Percentiles rank a stretch among this genome's conserved stretches.
Conservation (phyloP, 2,329 filamentous ascomycete genomes). For the Colletotrichum neosansevieriae region DNA sequence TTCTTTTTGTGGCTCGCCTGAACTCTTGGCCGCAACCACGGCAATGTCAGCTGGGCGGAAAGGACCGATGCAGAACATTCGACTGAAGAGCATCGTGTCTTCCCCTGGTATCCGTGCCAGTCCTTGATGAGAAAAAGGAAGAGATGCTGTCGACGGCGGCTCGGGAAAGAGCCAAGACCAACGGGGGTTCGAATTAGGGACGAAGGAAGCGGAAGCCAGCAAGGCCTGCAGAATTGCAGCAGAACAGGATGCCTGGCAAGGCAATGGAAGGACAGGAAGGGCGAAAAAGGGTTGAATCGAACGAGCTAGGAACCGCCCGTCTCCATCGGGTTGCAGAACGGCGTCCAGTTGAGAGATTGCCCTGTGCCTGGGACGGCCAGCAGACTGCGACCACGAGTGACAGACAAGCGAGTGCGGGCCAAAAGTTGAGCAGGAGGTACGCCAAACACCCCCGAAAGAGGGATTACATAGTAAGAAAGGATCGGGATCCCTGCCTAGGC, state of each 20-base stretch:
- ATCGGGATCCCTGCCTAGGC: conserved; percentile 38
- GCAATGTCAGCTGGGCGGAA: conserved; percentile 17
- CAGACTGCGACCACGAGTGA: not conserved
- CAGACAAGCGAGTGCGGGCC: not conserved
- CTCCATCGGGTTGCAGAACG: conserved; percentile 19
- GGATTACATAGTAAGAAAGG: conserved; percentile 35
- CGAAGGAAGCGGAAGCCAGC: conserved; percentile 25
- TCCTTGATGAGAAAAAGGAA: not conserved
- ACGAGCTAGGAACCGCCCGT: conserved; percentile 15
- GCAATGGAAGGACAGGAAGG: not conserved
- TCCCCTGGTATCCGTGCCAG: not conserved
- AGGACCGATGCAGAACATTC: conserved; percentile 17
- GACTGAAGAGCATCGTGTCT: conserved; percentile 15
- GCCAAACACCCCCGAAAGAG: conserved; percentile 15
- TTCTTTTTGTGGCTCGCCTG: conserved; percentile 22
- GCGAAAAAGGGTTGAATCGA: not conserved
- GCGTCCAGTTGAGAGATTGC: conserved; percentile 30
- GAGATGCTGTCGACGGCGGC: conserved; percentile 12
- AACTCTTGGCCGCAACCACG: conserved; percentile 21
- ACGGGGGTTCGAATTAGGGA: conserved; percentile 9
- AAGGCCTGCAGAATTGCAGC: conserved; percentile 1
- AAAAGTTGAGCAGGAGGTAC: not conserved
- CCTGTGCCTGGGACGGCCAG: not conserved
- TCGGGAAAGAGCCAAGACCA: conserved; percentile 9
- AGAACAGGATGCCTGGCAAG: conserved; percentile 9